Evolutionary conservation across 352 stramenopile genomes (phyloP).

Genomic region (Phytophthora hybrid): DNA sequence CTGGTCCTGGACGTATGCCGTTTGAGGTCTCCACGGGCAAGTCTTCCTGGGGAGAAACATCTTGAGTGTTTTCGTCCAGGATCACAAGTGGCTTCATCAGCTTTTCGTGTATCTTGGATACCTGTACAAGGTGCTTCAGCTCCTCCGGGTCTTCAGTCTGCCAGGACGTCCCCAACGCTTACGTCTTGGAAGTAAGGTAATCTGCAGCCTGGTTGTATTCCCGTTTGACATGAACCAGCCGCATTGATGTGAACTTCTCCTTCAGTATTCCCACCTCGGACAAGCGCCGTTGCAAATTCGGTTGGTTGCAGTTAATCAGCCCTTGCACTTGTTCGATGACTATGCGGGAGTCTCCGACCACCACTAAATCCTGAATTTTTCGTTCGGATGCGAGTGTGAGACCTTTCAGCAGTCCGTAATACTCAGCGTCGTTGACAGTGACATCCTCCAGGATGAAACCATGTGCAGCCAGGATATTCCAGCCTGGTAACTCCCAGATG

Average conservation of each 20-base stretch:
- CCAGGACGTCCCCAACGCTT: no score
- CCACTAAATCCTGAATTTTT: not conserved
- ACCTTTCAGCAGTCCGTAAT: not conserved
- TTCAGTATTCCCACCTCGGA: no score
- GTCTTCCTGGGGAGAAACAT: not conserved
- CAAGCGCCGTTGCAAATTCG: no score
- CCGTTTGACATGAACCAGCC: no score
- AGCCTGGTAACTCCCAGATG: slow-evolving; percentile 3
- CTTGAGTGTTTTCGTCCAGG: not conserved
- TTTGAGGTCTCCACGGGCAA: no score
- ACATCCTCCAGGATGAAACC: slow-evolving; percentile 3
- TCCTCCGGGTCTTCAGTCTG: not conserved
- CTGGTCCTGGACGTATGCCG: not conserved
- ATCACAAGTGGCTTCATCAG: not conserved
- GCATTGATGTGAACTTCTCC: no score
- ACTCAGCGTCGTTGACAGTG: slow-evolving; percentile 9
- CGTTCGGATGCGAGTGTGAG: no score
- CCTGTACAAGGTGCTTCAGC: not conserved
- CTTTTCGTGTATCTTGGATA: slow-evolving; percentile 4
- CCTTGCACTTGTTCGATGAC: no score
- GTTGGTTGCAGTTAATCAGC: no score
- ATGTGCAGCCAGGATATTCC: not conserved
- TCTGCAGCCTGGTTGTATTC: slow-evolving; percentile 14
- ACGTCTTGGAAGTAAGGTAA: slow-evolving; percentile 1
- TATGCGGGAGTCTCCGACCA: no score